These are phyloP conservation scores for Tremellales sp. DNA, from an alignment of 1,284 basidiomycete species.

Conservation along the genomic window DNA sequence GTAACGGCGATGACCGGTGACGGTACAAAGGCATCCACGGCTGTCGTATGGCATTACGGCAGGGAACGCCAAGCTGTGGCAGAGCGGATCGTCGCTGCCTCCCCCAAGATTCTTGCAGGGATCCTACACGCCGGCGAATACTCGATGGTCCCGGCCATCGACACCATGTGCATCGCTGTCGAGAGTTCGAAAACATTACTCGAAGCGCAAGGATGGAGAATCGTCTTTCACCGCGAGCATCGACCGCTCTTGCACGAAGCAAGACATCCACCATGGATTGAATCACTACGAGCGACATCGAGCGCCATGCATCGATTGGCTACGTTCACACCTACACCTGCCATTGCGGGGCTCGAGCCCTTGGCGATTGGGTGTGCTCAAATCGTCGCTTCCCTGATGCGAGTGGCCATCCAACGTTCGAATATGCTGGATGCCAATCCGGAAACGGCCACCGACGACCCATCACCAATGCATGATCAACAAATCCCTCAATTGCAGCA, in stretches of 20 bases:
- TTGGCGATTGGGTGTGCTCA: constrained; percentile 38
- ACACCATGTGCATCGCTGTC: constrained; percentile 27
- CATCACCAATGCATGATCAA: not conserved
- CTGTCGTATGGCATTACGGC: constrained; percentile 31
- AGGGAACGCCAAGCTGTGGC: constrained; percentile 24
- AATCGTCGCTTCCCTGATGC: constrained; percentile 36
- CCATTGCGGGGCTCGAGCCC: constrained; percentile 17
- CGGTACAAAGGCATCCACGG: constrained; percentile 14
- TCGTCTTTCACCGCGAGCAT: constrained; percentile 10
- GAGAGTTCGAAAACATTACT: constrained; percentile 37
- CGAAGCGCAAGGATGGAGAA: constrained; percentile 33
- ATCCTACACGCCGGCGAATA: constrained; percentile 1
- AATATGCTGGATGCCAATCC: constrained; percentile 15
- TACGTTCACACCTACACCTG: not conserved
- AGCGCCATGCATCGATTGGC: constrained; percentile 13
- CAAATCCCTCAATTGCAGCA: constrained; percentile 1
- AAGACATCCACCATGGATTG: constrained; percentile 22
- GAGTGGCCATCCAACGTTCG: constrained; percentile 29
- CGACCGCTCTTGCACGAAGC: constrained; percentile 11
- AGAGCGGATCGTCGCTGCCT: constrained; percentile 24
- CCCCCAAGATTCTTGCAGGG: constrained; percentile 6
- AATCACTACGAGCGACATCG: constrained; percentile 19
- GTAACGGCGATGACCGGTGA: constrained; percentile 27
- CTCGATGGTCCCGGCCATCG: constrained; percentile 27
- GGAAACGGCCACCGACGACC: not conserved